These are phyloP conservation scores for Maudiozyma serrabonitensis DNA, from an alignment of 805 yeast species.

Conservation along the genomic window DNA sequence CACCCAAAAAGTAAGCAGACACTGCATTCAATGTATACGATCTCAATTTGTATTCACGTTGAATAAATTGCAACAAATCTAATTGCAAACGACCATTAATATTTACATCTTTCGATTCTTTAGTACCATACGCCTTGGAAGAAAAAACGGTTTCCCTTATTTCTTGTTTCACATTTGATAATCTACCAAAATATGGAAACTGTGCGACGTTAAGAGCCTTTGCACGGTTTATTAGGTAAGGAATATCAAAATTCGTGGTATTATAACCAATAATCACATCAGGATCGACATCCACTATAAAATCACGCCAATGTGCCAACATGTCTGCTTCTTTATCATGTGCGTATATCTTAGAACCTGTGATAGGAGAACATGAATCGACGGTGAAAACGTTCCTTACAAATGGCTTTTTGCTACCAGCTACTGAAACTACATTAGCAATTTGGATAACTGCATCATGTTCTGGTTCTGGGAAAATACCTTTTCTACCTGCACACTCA, in stretches of 20 bases:
- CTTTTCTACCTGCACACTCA: constrained; percentile 97
- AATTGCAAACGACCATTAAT: constrained; percentile 95
- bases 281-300: constrained; percentile 77
- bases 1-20: constrained; percentile 84
- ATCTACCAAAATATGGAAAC: constrained; percentile 84
- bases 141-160: constrained; percentile 75
- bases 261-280: constrained; percentile 96
- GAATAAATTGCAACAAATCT: constrained; percentile 85
- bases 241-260: constrained; percentile 89
- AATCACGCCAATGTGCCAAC: constrained; percentile 80
- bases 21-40: constrained; percentile 93
- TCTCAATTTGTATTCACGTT: constrained; percentile 89
- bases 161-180: constrained; percentile 59
- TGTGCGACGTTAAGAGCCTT: constrained; percentile 48
- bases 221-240: constrained; percentile 85
- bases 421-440: constrained; percentile 82
- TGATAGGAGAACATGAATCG: constrained; percentile 82
- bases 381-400: constrained; percentile 92
- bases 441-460: constrained; percentile 93
- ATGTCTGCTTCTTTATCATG: constrained; percentile 69
- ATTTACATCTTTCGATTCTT: constrained; percentile 84
- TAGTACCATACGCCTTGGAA: constrained; percentile 92
- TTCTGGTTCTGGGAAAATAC: constrained; percentile 91
- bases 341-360: constrained; percentile 83
- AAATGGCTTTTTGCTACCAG: constrained; percentile 74